Percentiles rank a stretch among this genome's conserved stretches.
phyloP scores from a whole-genome alignment of 495 filamentous ascomycete species.

The Penicillium paxilli region DNA sequence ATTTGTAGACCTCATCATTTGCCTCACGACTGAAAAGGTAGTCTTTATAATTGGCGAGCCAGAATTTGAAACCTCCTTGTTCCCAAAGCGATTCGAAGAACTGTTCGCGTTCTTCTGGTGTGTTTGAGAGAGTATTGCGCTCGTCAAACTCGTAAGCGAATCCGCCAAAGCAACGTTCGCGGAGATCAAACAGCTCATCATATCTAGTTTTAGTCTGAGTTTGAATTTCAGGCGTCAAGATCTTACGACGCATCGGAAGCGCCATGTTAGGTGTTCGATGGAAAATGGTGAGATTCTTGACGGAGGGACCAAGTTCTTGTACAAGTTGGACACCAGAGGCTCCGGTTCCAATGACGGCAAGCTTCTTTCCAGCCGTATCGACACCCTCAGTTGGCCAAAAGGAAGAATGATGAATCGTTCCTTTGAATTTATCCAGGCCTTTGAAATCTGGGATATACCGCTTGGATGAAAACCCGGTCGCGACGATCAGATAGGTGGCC shows the following conservation, averaged over 20 bases:
- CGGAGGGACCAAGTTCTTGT: slow-evolving; percentile 45
- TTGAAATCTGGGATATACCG: slow-evolving; percentile 46
- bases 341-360: slow-evolving; percentile 61
- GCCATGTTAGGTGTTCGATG: slow-evolving; percentile 56
- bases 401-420: slow-evolving; percentile 54
- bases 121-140: slow-evolving; percentile 44
- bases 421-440: slow-evolving; percentile 55
- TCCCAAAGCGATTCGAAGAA: slow-evolving; percentile 49
- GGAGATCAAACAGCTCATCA: slow-evolving; percentile 10
- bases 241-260: slow-evolving; percentile 51
- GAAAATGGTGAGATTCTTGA: slow-evolving; percentile 43
- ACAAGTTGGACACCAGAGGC: slow-evolving; percentile 58
- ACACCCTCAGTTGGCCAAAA: slow-evolving; percentile 57
- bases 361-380: slow-evolving; percentile 48
- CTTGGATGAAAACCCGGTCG: slow-evolving; percentile 33
- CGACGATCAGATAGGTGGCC: slow-evolving; percentile 50
- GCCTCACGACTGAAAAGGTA: slow-evolving; percentile 45
- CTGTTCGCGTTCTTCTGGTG: slow-evolving; percentile 45
- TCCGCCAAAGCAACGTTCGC: slow-evolving; percentile 5
- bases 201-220: not conserved
- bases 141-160: slow-evolving; percentile 6
- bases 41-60: slow-evolving; percentile 53
- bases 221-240: slow-evolving; percentile 1
- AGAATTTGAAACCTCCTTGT: slow-evolving; percentile 52
- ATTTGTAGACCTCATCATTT: slow-evolving; percentile 53